Evolutionary conservation across 1,284 basidiomycete species (phyloP).

Genomic region (Meira nashicola): DNA sequence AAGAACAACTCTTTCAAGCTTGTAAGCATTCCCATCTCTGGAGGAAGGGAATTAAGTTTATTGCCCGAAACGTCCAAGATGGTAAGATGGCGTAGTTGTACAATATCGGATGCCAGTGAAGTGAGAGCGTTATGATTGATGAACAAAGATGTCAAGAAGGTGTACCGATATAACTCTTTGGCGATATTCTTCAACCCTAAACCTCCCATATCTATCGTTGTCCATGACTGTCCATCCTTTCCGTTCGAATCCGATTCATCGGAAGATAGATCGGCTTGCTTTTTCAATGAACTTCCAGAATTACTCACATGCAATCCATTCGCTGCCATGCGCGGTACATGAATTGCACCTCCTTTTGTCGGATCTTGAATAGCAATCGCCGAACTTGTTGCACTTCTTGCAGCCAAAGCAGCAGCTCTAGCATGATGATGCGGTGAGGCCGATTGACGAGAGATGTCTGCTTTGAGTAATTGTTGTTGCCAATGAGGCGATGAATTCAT

Average conservation of each 20-base stretch:
- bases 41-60: conserved; percentile 70
- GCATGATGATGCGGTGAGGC: conserved; percentile 60
- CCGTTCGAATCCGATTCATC: conserved; percentile 32
- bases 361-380: conserved; percentile 55
- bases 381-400: conserved; percentile 57
- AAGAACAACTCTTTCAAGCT: conserved; percentile 85
- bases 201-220: conserved; percentile 91
- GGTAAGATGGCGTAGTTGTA: conserved; percentile 77
- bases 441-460: conserved; percentile 57
- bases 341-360: conserved; percentile 52
- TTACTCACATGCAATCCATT: conserved; percentile 48
- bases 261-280: not conserved
- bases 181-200: conserved; percentile 87
- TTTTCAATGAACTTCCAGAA: conserved; percentile 4
- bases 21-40: conserved; percentile 86
- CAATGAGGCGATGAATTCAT: conserved; percentile 39
- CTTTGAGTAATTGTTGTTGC: conserved; percentile 48
- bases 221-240: conserved; percentile 61
- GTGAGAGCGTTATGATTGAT: conserved; percentile 92
- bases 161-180: conserved; percentile 73
- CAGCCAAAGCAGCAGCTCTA: conserved; percentile 59
- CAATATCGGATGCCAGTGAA: conserved; percentile 75
- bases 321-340: conserved; percentile 44
- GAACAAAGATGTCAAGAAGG: conserved; percentile 91
- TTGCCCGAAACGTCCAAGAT: conserved; percentile 91